Evolutionary conservation across 495 filamentous ascomycete species (phyloP), one percentile per base, ranked within the genome.

Genomic region (Penicillium lagena): DNA sequence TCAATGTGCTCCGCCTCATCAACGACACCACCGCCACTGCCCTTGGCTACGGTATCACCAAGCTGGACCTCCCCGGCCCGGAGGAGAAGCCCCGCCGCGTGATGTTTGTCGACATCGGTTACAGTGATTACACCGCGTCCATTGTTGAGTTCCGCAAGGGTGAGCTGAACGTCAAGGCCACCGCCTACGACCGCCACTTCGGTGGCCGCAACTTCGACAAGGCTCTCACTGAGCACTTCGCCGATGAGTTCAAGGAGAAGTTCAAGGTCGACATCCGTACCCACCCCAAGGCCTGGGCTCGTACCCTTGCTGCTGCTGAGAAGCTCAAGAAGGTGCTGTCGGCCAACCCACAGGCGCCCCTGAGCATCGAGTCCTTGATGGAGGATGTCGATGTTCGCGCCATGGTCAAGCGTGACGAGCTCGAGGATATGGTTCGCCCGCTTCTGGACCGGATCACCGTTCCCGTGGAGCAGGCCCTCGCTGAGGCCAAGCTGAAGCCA

Each of bases 271-370:
- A 95, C 64, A 89, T 99, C 73, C 76, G 82, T 55, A 81, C 79
- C 47, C 89, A 97, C 73, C 74, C 80, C 48, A 96, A 96, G 77
- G 93, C 90, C 43, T 78, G 83, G 67, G 77, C 88, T 46, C 87
- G 93, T 59, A 86, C 95, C 56, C 71, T 85, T 11, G 82, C 89
- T 42, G 90, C 86, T 37, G 86, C 88, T 39, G 93, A 99, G 78
- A 97, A 96, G 80, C 63, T 95, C 60, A 99, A 99, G 89, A 97
- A 97, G 80, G 84, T 99, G 42, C 78, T 99, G 44, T 97, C 94
- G 11, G 93, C 93, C 55, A 97, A 97, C 67, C 83, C 90, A 39
- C 78, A 82, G 52, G 93, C 90, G 4, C 94, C 93, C n/a, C 55
- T 99, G 59, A 96, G 87, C 73, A 95, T 99, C 57, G 93, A 99